Base-by-base conservation (phyloP, 495 filamentous ascomycete species). In the Thermothielavioides terrestris region DNA sequence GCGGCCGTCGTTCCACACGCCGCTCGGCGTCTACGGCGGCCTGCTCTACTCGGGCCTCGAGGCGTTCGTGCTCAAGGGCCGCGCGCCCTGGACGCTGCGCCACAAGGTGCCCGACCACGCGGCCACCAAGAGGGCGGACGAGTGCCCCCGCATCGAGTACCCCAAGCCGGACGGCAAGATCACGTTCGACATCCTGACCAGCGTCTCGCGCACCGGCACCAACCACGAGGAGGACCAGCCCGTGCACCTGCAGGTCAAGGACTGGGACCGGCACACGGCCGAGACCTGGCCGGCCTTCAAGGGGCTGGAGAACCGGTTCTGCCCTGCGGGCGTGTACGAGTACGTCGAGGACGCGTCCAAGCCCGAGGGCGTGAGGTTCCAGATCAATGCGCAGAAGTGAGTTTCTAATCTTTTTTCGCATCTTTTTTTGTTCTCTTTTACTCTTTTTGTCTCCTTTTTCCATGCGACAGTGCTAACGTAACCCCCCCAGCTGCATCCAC, bases 181-280 rank as follows among this genome's bases (percentile, higher is more conserved):
- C 62, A 85, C 79, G 43, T 99, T 99, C 59, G 92, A 99, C 60
- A 94, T 99, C 49, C 64, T 99, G 61, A 99, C 92, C 4, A 88
- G 81, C 54, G 92, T 99, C 6, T 89, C 81, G 52, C 79, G 94
- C 41, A 97, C 91, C 1, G 94, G 92, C 1, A 99, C 92, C 32
- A 99, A 97, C 68, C 92, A 99, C 65, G 94, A 97, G 68, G 92
- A 99, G 68, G 92, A 99, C 68, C 90, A 99, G 70, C 92, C 92
- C 0, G 88, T 94, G 39, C 92, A 99, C 64, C 70, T 99, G 56
- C 86, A 91, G 69, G 94, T 98, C 50, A 76, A 82, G 67, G 89
- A 97, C 63, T 96, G 90, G 89, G 87, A 94, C 35, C 78, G 80
- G 66, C 94, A 99, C 68, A 84, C 85, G 7, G 70, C 81, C 41